Conservation (phyloP, 1,284 basidiomycete species). For the Filobasidium uniguttulatum region DNA sequence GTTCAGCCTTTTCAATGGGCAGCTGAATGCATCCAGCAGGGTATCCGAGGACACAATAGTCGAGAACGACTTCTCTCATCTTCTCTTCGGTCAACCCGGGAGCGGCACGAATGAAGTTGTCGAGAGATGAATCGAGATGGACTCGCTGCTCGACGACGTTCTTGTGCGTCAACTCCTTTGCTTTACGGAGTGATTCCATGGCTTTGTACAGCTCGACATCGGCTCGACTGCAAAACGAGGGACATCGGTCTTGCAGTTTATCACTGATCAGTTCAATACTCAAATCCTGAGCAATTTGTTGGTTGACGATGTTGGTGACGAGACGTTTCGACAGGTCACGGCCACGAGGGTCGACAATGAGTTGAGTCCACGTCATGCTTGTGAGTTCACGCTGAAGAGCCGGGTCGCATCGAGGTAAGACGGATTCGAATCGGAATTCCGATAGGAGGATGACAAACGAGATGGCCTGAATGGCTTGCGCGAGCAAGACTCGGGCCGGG, state of each 20-base stretch:
- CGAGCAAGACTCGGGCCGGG: constrained; percentile 45
- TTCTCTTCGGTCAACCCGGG: constrained; percentile 71
- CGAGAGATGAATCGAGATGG: constrained; percentile 65
- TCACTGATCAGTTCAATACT: constrained; percentile 93
- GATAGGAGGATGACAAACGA: constrained; percentile 82
- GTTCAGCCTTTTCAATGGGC: constrained; percentile 67
- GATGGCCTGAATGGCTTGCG: constrained; percentile 75
- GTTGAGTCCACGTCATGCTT: constrained; percentile 63
- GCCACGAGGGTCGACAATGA: constrained; percentile 70
- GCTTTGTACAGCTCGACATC: constrained; percentile 99
- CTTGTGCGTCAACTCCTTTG: constrained; percentile 67
- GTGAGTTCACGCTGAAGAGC: constrained; percentile 51
- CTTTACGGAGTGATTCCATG: constrained; percentile 81
- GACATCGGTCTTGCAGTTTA: constrained; percentile 82
- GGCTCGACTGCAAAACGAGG: constrained; percentile 93
- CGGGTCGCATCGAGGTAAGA: constrained; percentile 47
- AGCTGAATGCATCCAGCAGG: constrained; percentile 76
- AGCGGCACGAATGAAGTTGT: constrained; percentile 74
- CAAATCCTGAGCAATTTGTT: constrained; percentile 90
- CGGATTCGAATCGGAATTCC: constrained; percentile 79
- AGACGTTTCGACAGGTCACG: constrained; percentile 71
- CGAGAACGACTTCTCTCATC: constrained; percentile 65
- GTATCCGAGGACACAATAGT: constrained; percentile 72
- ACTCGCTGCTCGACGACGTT: constrained; percentile 58
- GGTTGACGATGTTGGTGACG: constrained; percentile 90